Base-by-base conservation (phyloP, 768 basidiomycete species). In the Tephrocybe sp. region DNA sequence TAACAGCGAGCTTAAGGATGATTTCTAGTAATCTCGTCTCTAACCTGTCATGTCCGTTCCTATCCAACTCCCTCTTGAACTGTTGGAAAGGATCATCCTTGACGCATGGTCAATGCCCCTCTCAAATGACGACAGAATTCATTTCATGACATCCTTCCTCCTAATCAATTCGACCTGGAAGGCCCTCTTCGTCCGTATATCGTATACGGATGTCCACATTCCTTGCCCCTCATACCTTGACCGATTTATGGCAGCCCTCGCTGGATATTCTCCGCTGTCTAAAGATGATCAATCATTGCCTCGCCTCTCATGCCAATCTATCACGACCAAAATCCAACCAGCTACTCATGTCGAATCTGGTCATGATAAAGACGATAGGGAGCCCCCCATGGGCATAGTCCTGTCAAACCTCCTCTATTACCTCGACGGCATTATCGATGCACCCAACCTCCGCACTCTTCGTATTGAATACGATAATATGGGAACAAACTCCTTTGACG, bases 181-280 rank as follows among this genome's bases (percentile, higher is more conserved):
- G 43, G 38, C 42, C 27, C 53, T 69, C 24, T 66, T 66, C 44
- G 49, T 59, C 42, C 65, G 56, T 25, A 55, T 69, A 41, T 61
- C 65, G 30, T 54, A 64, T 37, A 55, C 45, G 15, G 61, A 72
- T 52, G 67, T 67, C 12, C 63, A 69, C 55, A 62, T 73, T 33
- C 56, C 64, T 25, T 61, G 53, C 43, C 58, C 62, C 18, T 48
- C 62, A 7, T 69, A 64, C 31, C 42, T 56, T 9, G 16, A 42
- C 4, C 47, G 34, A 18, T 62, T 54, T 30, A 30, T 57, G 27
- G 50, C 22, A 30, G 33, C 51, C 15, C 30, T 53, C 5, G 45
- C 42, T 19, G 56, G 54, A 15, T 46, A 53, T 16, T 36, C 48
- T 24, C 21, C 37, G 24, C 16, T 33, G 11, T 19, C 47, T 27